These are phyloP conservation scores for Mortierella sp. DNA, from an alignment of 371 early-diverging fungal genomes.

Conservation along the genomic window DNA sequence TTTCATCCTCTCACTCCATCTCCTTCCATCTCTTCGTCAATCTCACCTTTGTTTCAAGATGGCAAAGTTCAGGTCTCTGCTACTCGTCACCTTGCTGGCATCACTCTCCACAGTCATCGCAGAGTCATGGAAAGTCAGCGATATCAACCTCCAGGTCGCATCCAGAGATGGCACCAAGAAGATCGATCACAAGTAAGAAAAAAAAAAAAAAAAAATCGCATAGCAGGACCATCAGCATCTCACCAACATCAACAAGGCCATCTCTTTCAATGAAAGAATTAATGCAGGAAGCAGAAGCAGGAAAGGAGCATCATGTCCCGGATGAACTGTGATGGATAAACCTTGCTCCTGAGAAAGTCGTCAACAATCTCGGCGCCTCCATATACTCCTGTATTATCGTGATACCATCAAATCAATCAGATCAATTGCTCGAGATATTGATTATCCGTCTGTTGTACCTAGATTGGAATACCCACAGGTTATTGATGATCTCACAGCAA, in stretches of 20 bases:
- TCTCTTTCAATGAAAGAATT: too few relatives aligned
- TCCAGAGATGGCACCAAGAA: slow-evolving; percentile 31
- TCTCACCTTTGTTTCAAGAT: slow-evolving; percentile 12
- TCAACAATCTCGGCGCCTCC: not conserved
- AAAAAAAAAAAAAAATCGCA: not conserved
- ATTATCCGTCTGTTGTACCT: not conserved
- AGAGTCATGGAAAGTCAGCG: slow-evolving; percentile 42
- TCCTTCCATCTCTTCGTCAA: not conserved
- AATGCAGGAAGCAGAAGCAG: too few relatives aligned
- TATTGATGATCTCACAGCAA: slow-evolving; percentile 14
- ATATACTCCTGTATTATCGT: not conserved
- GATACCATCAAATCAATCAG: not conserved
- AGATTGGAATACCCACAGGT: slow-evolving; percentile 46
- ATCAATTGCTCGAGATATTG: not conserved
- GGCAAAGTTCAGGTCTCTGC: slow-evolving; percentile 42
- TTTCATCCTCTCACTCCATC: not conserved
- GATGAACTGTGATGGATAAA: not conserved
- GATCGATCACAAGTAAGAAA: slow-evolving; percentile 40
- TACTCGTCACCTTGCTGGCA: slow-evolving; percentile 34
- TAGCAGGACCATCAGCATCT: not conserved
- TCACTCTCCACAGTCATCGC: slow-evolving; percentile 42
- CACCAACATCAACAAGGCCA: not conserved
- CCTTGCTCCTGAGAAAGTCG: not conserved
- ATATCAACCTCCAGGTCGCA: slow-evolving; percentile 37
- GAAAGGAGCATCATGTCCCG: not conserved